Evolutionary conservation across 805 yeast species (phyloP), one percentile per base, ranked within the genome.

Genomic region (Komagataella phaffii): DNA sequence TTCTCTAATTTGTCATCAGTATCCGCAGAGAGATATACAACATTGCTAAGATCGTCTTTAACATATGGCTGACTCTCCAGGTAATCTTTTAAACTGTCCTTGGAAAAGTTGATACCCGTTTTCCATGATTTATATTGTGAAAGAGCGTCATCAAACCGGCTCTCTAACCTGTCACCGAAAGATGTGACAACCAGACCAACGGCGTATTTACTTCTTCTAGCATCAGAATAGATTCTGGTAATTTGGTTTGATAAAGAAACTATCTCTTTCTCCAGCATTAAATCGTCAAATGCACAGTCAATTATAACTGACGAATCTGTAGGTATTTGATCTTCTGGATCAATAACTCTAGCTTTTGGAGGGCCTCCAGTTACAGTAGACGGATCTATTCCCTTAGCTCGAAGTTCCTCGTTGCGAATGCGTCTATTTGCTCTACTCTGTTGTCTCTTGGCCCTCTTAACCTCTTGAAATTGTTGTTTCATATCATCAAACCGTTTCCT

Each of bases 271-370:
- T 81, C 86, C 44, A 75, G 78, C 99, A 93, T 93, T 59, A 85
- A 61, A 47, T 86, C 93, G 61, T 93, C 98, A 64, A 91, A 91
- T 14, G 77, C 85, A 67, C 99, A 91, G 66, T 91, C 99, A 56
- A 90, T 61, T n/a, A 90, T 69, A 24, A 90, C 71, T 5, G 64
- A 68, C 6, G 80, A 73, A 0, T 76, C 79, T 2, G 80, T 71
- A 10, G 66, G 66, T 2, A 55, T 58, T 60, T 83, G 89, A 12
- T 70, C 67, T 19, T 67, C 72, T n/a, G 72, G 69, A 44, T 62
- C 66, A 47, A 66, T 64, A 45, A 61, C 63, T 44, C 65, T 65
- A 30, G 49, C 51, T 50, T 55, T 61, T 36, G 46, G 52, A 57
- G 60, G 53, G 52, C 64, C 49, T 30, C 71, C 59, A 47, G 70